These are phyloP conservation scores for Pyrenochaeta sp. DNA, from an alignment of 2,329 filamentous ascomycete species.

Conservation along the genomic window DNA sequence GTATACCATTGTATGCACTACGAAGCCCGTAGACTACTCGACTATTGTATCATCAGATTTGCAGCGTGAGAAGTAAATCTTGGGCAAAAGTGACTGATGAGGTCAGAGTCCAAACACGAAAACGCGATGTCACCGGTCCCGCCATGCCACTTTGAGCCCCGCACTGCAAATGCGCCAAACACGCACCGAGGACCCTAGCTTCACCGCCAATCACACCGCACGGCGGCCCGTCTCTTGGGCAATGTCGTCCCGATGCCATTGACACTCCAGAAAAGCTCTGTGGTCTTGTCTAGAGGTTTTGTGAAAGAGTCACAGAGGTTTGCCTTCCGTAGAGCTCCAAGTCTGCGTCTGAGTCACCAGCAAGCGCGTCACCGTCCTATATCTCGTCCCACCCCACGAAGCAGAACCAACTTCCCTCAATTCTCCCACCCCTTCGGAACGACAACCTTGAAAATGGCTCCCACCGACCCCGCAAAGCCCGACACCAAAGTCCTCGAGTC, in stretches of 20 bases:
- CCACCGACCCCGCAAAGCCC: slow-evolving; percentile 20
- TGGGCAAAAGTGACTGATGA: no score
- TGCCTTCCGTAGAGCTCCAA: slow-evolving; percentile 4
- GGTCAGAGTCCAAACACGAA: slow-evolving; percentile 39
- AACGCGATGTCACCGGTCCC: slow-evolving; percentile 37
- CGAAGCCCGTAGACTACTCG: slow-evolving; percentile 3
- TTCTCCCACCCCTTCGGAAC: slow-evolving; percentile 12
- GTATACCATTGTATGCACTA: slow-evolving; percentile 7
- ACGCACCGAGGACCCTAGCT: slow-evolving; percentile 19
- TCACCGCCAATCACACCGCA: slow-evolving; percentile 43
- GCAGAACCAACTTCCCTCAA: slow-evolving; percentile 1
- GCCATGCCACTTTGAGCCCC: slow-evolving; percentile 34
- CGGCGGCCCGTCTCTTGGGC: slow-evolving; percentile 15
- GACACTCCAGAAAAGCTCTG: slow-evolving; percentile 21
- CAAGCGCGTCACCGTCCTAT: no score
- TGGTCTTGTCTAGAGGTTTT: slow-evolving; percentile 15
- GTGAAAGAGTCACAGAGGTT: slow-evolving; percentile 9
- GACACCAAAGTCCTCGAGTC: slow-evolving; percentile 27
- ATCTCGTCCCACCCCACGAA: neutral
- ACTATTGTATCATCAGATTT: no score
- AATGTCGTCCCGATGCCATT: slow-evolving; percentile 34
- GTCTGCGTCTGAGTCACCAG: slow-evolving; percentile 8
- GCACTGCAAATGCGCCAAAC: slow-evolving; percentile 36
- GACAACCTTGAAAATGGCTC: slow-evolving; percentile 32
- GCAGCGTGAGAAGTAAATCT: neutral